Conservation (phyloP, 176 grass and related monocot genomes). For the Chrysopogon serrulatus region DNA sequence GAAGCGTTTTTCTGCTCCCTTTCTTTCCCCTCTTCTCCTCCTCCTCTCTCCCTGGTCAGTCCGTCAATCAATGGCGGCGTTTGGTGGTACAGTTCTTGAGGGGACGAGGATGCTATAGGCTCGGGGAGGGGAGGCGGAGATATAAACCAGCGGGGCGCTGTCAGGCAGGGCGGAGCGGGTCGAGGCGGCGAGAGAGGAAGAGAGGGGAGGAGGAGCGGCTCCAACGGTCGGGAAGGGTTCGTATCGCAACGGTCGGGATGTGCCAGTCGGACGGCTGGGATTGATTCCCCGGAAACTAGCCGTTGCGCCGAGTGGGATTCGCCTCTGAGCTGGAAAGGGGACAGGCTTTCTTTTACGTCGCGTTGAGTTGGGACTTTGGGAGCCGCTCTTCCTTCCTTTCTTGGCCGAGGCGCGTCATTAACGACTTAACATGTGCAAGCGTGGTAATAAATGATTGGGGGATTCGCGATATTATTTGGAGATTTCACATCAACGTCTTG, state of each 20-base stretch:
- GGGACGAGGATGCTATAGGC: background rate
- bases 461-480: background rate
- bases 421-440: background rate
- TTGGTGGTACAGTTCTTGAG: conserved; percentile 20
- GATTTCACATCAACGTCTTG: background rate
- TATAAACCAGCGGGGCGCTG: conserved; percentile 27
- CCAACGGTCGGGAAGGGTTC: conserved; percentile 63
- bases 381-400: background rate
- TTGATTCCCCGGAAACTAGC: conserved; percentile 35
- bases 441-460: background rate
- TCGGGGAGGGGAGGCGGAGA: background rate
- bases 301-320: conserved; percentile 43
- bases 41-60: background rate
- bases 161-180: conserved; percentile 4
- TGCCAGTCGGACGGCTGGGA: conserved; percentile 48
- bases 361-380: background rate
- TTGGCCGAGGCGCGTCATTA: background rate
- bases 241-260: conserved; percentile 59
- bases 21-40: background rate
- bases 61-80: background rate
- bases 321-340: background rate
- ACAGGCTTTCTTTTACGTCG: background rate
- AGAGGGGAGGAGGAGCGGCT: background rate
- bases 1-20: background rate
- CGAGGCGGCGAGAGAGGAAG: background rate